A percentile compares a stretch with the other conserved stretches of the same genome.
Conservation (phyloP, 1,284 basidiomycete genomes). For the Leccinum pachyderme region DNA sequence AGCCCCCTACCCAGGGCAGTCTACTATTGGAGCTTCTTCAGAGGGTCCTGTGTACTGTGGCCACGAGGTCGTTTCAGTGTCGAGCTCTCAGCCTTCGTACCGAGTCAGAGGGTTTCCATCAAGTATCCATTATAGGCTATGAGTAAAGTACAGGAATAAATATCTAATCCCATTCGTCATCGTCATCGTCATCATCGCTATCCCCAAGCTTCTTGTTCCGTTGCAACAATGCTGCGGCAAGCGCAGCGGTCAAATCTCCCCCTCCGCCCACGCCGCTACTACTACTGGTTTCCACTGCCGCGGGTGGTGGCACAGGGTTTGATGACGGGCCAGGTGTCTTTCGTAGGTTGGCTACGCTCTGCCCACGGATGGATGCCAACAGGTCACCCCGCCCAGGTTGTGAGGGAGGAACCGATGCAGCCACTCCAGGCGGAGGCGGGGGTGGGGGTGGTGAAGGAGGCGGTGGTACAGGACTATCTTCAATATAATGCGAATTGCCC, state of each 20-base stretch:
- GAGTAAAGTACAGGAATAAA: conserved; percentile 6
- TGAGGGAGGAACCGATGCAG: conserved; percentile 35
- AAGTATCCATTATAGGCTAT: conserved; percentile 9
- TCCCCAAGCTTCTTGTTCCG: conserved; percentile 91
- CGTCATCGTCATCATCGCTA: conserved; percentile 88
- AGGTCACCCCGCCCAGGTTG: conserved; percentile 55
- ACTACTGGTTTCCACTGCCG: conserved; percentile 39
- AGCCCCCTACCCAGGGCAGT: conserved; percentile 18
- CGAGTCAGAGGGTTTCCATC: conserved; percentile 1
- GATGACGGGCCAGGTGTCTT: conserved; percentile 51
- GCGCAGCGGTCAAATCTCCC: conserved; percentile 50
- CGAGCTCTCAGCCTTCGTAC: neutral
- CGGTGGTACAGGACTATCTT: conserved; percentile 21
- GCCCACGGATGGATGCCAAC: conserved; percentile 53
- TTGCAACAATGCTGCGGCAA: conserved; percentile 57
- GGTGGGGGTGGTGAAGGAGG: conserved; percentile 32
- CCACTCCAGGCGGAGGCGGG: conserved; percentile 34
- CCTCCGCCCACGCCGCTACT: conserved; percentile 34
- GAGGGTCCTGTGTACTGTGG: neutral
- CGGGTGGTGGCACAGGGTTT: conserved; percentile 34
- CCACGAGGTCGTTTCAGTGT: neutral
- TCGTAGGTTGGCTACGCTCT: conserved; percentile 67
- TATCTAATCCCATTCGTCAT: conserved; percentile 73
- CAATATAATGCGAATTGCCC: conserved; percentile 25
- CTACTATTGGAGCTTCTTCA: neutral